Evolutionary conservation across 768 basidiomycete genomes (phyloP).

Genomic region (Lyophyllum semitale): DNA sequence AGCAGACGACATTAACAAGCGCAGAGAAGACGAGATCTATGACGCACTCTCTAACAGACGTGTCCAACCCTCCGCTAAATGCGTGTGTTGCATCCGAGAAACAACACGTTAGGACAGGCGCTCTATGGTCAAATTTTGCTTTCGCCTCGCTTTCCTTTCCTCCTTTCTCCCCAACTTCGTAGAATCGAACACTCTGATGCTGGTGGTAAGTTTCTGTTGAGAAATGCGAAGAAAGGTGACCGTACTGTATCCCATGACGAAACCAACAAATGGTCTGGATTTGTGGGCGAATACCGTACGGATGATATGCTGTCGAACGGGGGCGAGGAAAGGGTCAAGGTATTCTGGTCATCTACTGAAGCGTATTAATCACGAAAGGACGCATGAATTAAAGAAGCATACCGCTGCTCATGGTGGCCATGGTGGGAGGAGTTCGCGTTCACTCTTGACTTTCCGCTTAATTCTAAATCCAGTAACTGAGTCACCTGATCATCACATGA

Average conservation of each 20-base stretch:
- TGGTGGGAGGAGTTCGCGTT: background rate
- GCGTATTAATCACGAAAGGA: background rate
- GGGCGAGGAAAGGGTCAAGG: conserved; percentile 52
- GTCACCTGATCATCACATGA: too few relatives aligned
- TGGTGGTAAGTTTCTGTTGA: background rate
- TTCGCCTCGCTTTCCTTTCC: conserved; percentile 64
- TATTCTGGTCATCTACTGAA: conserved; percentile 19
- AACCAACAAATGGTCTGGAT: conserved; percentile 78
- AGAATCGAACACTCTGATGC: conserved; percentile 38
- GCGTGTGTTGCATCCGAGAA: conserved; percentile 70
- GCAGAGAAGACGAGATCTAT: background rate
- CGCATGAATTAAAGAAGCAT: background rate
- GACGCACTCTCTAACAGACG: conserved; percentile 78
- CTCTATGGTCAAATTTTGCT: conserved; percentile 86
- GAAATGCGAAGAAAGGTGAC: conserved; percentile 7
- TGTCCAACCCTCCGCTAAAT: conserved; percentile 88
- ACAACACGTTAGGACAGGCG: conserved; percentile 82
- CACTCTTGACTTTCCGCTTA: background rate
- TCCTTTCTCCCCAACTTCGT: conserved; percentile 64
- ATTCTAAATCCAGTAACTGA: conserved; percentile 24
- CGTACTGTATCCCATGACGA: conserved; percentile 87
- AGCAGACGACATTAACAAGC: background rate
- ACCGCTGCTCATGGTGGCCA: conserved; percentile 5
- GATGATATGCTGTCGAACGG: conserved; percentile 87
- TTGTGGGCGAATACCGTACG: conserved; percentile 77